Percentiles rank a stretch among this genome's conserved stretches.
These are phyloP conservation scores for Austroboletus novae-zelandiae DNA, from an alignment of 1,284 basidiomycete species.

Conservation along the genomic window DNA sequence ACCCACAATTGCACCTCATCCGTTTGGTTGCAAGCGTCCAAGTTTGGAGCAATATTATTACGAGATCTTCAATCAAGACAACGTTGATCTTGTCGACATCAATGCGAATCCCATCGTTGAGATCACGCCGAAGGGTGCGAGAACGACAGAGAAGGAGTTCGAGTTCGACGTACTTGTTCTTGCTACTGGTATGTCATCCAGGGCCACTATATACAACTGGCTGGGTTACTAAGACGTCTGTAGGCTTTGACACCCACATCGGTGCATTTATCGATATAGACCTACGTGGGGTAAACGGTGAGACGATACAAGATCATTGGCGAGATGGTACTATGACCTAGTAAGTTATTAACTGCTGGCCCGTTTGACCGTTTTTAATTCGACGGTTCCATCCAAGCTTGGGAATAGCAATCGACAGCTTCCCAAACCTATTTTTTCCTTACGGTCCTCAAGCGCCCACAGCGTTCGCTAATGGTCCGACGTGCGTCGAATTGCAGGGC, in stretches of 20 bases:
- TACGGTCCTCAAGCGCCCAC: constrained; percentile 20
- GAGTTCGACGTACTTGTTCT: constrained; percentile 14
- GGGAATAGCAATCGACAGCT: constrained; percentile 20
- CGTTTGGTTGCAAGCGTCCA: too few species aligned
- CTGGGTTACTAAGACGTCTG: not conserved
- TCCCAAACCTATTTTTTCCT: constrained; percentile 19
- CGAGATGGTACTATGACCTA: constrained; percentile 14
- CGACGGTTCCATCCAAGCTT: constrained; percentile 8
- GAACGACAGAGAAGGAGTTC: constrained; percentile 4
- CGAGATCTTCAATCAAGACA: constrained; percentile 14
- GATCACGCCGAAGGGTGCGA: constrained; percentile 7
- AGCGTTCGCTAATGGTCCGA: constrained; percentile 10
- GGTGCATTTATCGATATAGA: constrained; percentile 10
- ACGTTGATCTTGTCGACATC: constrained; percentile 18
- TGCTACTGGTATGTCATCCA: constrained; percentile 9
- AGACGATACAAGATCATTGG: constrained; percentile 21
- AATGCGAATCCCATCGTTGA: constrained; percentile 9
- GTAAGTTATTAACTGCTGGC: too few species aligned
- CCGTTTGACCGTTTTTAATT: too few species aligned
- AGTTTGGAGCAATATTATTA: constrained; percentile 12
- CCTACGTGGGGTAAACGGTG: constrained; percentile 8
- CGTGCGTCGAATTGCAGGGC: constrained; percentile 8
- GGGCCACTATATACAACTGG: too few species aligned
- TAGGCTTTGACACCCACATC: constrained; percentile 10
- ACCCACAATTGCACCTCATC: too few species aligned